Conservation (phyloP, 2,329 filamentous ascomycete species). For the Apiospora kogelbergensis region DNA sequence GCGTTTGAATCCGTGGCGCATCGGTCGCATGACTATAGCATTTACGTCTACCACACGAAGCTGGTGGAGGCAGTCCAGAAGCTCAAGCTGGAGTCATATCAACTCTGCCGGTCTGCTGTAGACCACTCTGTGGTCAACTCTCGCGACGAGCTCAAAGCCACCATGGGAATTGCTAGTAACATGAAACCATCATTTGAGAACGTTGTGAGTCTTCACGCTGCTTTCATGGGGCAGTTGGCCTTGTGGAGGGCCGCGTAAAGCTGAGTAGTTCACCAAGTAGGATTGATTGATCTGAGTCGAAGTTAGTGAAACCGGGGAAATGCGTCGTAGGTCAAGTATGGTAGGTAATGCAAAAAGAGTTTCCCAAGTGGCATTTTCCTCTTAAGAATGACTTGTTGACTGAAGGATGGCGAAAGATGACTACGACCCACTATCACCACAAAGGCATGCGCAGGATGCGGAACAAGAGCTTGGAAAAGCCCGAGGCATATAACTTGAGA, state of each 20-base stretch:
- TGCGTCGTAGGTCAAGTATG: too few species aligned
- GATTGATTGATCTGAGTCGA: too few species aligned
- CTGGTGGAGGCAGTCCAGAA: neutral
- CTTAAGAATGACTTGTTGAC: too few species aligned
- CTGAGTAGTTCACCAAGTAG: neutral
- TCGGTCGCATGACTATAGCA: neutral
- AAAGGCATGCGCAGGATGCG: neutral
- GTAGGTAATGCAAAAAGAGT: neutral
- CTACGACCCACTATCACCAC: too few species aligned
- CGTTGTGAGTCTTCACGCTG: neutral
- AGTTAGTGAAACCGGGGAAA: too few species aligned
- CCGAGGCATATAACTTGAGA: neutral
- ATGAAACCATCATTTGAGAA: neutral
- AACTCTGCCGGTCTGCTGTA: neutral
- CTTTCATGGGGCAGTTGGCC: neutral
- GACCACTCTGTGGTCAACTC: neutral
- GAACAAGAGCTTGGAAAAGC: neutral
- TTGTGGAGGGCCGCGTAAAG: neutral
- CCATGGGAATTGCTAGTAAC: neutral
- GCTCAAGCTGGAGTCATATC: neutral
- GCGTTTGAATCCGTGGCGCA: neutral
- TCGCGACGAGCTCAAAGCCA: neutral
- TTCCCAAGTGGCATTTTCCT: too few species aligned
- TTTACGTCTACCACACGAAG: neutral
- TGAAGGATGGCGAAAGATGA: too few species aligned